Evolutionary conservation across 2,329 filamentous ascomycete genomes (phyloP).

Genomic region (Aspergillus aculeatinus): DNA sequence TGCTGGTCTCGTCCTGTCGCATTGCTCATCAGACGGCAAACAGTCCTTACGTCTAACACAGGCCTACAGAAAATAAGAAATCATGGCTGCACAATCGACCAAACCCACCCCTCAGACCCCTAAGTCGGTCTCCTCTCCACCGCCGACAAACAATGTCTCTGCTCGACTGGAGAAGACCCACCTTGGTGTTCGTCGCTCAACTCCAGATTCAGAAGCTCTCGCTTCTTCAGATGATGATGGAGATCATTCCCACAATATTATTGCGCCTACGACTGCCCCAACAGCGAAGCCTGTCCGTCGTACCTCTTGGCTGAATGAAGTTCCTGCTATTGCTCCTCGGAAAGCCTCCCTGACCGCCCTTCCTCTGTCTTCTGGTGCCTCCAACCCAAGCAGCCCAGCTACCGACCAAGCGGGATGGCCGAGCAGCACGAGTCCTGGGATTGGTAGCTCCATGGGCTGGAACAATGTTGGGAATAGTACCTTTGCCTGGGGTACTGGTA

Average conservation of each 20-base stretch:
- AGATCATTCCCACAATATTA: slow-evolving; percentile 61
- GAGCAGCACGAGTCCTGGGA: slow-evolving; percentile 34
- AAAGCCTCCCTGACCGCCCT: slow-evolving; percentile 74
- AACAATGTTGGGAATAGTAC: slow-evolving; percentile 46
- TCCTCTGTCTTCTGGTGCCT: slow-evolving; percentile 75
- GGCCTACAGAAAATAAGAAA: slow-evolving; percentile 4
- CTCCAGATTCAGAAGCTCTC: slow-evolving; percentile 89
- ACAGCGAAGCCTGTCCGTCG: slow-evolving; percentile 65
- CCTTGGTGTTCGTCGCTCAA: slow-evolving; percentile 69
- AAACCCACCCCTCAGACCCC: slow-evolving; percentile 25
- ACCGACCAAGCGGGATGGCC: slow-evolving; percentile 58
- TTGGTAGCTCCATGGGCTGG: slow-evolving; percentile 44
- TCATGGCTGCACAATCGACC: slow-evolving; percentile 44
- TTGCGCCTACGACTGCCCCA: slow-evolving; percentile 51
- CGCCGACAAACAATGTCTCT: slow-evolving; percentile 59
- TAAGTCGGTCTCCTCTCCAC: slow-evolving; percentile 44
- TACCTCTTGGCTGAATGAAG: slow-evolving; percentile 84
- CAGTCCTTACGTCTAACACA: too few relatives aligned
- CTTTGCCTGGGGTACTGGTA: slow-evolving; percentile 76
- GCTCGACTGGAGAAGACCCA: slow-evolving; percentile 73
- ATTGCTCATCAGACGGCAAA: not conserved
- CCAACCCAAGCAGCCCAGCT: slow-evolving; percentile 77
- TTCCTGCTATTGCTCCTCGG: slow-evolving; percentile 65
- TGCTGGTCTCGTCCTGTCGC: not conserved
- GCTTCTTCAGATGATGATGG: slow-evolving; percentile 92